Conservation (phyloP, 441 rosid genomes). For the Metrosideros polymorpha region DNA sequence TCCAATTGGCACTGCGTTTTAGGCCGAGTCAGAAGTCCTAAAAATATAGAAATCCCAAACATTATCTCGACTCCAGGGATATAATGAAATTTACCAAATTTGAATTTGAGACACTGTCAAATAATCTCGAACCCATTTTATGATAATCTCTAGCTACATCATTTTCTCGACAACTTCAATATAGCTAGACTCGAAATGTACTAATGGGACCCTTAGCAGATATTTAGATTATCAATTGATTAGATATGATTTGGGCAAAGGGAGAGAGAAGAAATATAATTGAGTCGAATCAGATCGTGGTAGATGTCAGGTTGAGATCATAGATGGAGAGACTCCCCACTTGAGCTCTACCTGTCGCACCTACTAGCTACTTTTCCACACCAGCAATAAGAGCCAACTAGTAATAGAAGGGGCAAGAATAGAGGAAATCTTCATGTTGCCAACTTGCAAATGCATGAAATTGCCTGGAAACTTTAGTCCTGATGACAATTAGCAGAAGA, state of each 20-base stretch:
- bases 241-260: background rate
- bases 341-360: background rate
- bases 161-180: background rate
- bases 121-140: too few relatives aligned
- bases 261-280: background rate
- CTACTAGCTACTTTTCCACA: background rate
- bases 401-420: background rate
- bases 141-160: background rate
- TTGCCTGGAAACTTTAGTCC: background rate
- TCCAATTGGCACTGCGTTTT: background rate
- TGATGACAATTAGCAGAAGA: background rate
- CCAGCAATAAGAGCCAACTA: background rate
- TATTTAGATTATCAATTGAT: background rate
- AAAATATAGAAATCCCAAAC: background rate
- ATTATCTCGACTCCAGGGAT: background rate
- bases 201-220: rapidly evolving
- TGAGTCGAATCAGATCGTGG: background rate
- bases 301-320: background rate
- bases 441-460: background rate
- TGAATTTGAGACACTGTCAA: background rate
- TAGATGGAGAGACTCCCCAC: background rate
- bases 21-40: background rate
- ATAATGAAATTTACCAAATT: background rate
- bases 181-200: background rate
- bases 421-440: background rate